Conservation (phyloP, 2,329 filamentous ascomycete genomes). For the Aspergillus tamarii region DNA sequence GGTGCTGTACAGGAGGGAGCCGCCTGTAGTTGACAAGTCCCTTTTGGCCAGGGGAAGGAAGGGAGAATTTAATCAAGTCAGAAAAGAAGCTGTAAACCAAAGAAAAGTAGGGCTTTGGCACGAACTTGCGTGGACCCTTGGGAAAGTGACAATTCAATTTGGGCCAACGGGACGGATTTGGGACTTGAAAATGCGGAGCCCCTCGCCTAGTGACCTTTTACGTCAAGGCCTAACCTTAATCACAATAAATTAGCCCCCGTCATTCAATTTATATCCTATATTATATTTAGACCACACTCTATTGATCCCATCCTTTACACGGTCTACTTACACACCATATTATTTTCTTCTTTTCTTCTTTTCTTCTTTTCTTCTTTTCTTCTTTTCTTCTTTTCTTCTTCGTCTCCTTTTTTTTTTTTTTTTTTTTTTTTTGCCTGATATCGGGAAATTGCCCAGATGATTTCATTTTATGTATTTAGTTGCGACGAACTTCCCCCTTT, state of each 20-base stretch:
- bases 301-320: background rate
- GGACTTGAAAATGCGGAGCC: slow-evolving; percentile 27
- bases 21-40: background rate
- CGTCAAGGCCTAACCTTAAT: slow-evolving; percentile 2
- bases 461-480: background rate
- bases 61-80: background rate
- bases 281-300: background rate
- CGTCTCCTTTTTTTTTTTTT: too few relatives aligned
- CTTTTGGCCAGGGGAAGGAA: background rate
- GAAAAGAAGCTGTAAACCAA: background rate
- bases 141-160: slow-evolving; percentile 11
- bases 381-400: too few relatives aligned
- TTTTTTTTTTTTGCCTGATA: background rate
- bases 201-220: slow-evolving; percentile 18
- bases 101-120: background rate
- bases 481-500: background rate
- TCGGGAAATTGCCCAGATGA: background rate
- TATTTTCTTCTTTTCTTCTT: too few relatives aligned
- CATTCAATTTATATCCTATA: background rate
- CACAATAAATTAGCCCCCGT: slow-evolving; percentile 6
- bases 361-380: too few relatives aligned
- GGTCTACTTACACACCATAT: too few relatives aligned
- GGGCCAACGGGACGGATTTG: slow-evolving; percentile 19
- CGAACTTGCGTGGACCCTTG: background rate
- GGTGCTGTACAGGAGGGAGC: slow-evolving; percentile 8